Evolutionary conservation across 805 yeast species (phyloP), one percentile per base, ranked within the genome.

Genomic region (Cyberlindnera samutprakarnensis): DNA sequence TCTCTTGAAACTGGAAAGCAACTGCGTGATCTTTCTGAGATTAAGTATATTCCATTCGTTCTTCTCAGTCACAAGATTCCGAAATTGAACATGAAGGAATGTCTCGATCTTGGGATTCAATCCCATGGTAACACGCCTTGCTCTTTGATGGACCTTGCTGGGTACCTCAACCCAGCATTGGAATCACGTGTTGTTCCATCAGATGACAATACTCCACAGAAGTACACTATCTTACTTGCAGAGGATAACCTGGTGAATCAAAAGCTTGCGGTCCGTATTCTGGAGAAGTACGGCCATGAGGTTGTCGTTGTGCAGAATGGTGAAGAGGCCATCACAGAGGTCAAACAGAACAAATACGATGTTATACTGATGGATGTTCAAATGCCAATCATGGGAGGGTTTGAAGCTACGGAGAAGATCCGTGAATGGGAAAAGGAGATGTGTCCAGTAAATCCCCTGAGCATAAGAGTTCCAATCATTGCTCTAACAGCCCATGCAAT

Each of bases 301-400:
- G 88, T 84, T 9, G 78, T 75, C 39, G 94, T 85, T 28, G 94
- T 83, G 5, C 88, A 81, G 52, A 84, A 84, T 56, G 95, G 95
- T 14, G 64, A 72, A 38, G 84, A 83, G 47, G 94, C 95, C 1
- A 70, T 72, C 42, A 82, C 81, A 38, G 87, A 87, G 2, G 75
- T 83, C 27, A 65, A 76, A 51, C 66, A 70, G 40, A 71, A 68
- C 38, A 66, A 68, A 29, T 84, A 78, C 52, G 95, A 84, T 52
- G 87, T 83, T 27, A 80, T 84, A 12, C 68, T 84, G 41, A 84
- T 84, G 95, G 95, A 84, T 60, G 94, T 84, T 28, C 95, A 84
- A 56, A 84, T 84, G 95, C 95, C 95, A 9, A 83, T 83, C 12
- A 85, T 85, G 90, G 94, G 95, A 21, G 95, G 95, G 0, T 84